phyloP scores from a whole-genome alignment of 1,284 basidiomycete species.

The Megacollybia platyphylla region DNA sequence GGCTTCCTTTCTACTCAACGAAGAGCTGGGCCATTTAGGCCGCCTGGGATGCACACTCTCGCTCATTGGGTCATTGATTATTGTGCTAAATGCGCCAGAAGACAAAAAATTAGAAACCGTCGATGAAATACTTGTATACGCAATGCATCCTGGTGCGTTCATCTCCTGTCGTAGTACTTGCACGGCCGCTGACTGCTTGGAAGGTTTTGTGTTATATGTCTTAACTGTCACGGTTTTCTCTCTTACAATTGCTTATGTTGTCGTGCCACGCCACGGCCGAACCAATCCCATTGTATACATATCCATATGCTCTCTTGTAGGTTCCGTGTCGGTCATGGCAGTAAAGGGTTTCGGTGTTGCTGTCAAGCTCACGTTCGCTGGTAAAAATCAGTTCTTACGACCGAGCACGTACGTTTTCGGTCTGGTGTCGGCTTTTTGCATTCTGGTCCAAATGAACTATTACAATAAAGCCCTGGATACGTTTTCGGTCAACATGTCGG shows the following conservation, averaged over 20 bases:
- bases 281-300: constrained; percentile 88
- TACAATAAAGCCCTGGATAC: constrained; percentile 98
- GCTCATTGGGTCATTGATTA: constrained; percentile 86
- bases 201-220: constrained; percentile 86
- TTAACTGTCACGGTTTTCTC: constrained; percentile 75
- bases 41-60: constrained; percentile 89
- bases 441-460: constrained; percentile 96
- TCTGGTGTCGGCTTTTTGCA: constrained; percentile 75
- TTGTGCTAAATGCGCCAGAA: constrained; percentile 93
- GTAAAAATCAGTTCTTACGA: constrained; percentile 94
- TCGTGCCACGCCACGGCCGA: constrained; percentile 83
- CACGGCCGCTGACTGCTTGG: background rate
- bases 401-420: constrained; percentile 93
- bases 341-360: constrained; percentile 82
- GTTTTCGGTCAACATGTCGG: constrained; percentile 96
- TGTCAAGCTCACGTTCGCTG: constrained; percentile 88
- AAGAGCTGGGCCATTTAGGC: constrained; percentile 90
- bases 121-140: constrained; percentile 87
- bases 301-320: constrained; percentile 83
- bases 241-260: constrained; percentile 77
- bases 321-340: constrained; percentile 72
- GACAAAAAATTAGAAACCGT: constrained; percentile 92
- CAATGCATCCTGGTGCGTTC: constrained; percentile 72
- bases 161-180: background rate
- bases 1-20: constrained; percentile 86